Base-by-base conservation (phyloP, 2,329 filamentous ascomycete species). In the Botrytis porri region DNA sequence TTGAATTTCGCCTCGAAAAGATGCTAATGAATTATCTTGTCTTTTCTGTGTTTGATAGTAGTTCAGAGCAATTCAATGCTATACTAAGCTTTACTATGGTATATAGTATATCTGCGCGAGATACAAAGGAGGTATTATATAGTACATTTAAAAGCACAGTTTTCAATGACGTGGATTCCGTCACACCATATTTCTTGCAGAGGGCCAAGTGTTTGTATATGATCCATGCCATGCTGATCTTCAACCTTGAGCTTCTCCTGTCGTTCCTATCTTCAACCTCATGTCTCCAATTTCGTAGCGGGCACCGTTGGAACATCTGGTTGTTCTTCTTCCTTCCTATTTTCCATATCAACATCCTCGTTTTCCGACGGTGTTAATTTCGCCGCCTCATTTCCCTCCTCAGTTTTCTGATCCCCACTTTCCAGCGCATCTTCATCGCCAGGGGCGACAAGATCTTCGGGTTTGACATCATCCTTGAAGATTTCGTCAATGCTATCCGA, bases 401-500 rank as follows among this genome's bases (percentile, higher is more conserved):
- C 65, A 25, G 9, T 9, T 32, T 75, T 71, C 4, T 72, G 73
- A 57, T 80, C 78, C 16, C 80, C 81, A 12, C 80, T 80, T n/a
- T 82, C 83, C 9, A 81, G 78, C 14, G 78, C 78, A 16, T 81
- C 78, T 4, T 80, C 82, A 35, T 80, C 81, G 8, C 77, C 74
- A 66, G 83, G 83, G 3, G 77, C 70, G 18, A 72, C 69, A 39
- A 73, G 72, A 45, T 80, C 78, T 63, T 85, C 84, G 12, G 82
- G 80, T 45, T 83, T 80, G 7, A 77, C 57, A 18, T 80, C 79
- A 51, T 88, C 85, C 70, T 87, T 82, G 74, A 90, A 91, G 20
- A 91, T 84, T 48, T 84, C 79, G 71, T 86, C 85, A 45, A 91
- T 86, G 74, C 93, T 93, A 80, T 92, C 92, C 59, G 92, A 90